phyloP scores from a whole-genome alignment of 1,284 basidiomycete genomes.

The Cronartium quercuum region DNA sequence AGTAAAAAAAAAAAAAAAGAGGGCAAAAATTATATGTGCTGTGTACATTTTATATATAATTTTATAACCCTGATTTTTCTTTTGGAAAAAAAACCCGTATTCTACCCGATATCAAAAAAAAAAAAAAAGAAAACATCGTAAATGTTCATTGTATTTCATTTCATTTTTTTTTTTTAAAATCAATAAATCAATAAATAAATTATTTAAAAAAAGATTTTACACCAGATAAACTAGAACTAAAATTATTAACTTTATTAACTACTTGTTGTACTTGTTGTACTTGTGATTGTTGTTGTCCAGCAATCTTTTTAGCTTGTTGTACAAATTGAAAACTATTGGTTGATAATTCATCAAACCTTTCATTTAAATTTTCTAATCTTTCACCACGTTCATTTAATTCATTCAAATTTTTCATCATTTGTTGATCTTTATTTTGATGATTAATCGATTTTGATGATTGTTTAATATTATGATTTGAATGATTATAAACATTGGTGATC shows the following conservation, averaged over 20 bases:
- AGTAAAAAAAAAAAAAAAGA: too few species aligned
- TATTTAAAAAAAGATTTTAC: conserved; percentile 35
- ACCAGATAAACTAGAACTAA: conserved; percentile 12
- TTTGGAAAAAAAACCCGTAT: too few species aligned
- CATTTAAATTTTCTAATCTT: conserved; percentile 22
- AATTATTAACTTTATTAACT: too few species aligned
- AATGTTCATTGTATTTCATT: too few species aligned
- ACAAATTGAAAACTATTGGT: conserved; percentile 10
- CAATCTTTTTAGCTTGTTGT: conserved; percentile 27
- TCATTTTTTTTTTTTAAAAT: too few species aligned
- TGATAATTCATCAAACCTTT: conserved; percentile 29
- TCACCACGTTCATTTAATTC: conserved; percentile 30
- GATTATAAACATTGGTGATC: background rate
- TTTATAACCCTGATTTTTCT: too few species aligned
- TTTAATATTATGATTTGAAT: background rate
- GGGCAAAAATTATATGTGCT: too few species aligned
- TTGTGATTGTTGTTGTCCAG: conserved; percentile 29
- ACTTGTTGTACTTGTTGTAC: too few species aligned
- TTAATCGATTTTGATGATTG: background rate
- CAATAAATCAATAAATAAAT: too few species aligned
- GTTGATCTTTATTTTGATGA: background rate
- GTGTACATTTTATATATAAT: too few species aligned
- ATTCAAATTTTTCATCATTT: conserved; percentile 30
- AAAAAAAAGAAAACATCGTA: background rate
- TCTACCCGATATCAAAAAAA: background rate